phyloP scores from a whole-genome alignment of 768 basidiomycete species.

The Sutorius australiensis region DNA sequence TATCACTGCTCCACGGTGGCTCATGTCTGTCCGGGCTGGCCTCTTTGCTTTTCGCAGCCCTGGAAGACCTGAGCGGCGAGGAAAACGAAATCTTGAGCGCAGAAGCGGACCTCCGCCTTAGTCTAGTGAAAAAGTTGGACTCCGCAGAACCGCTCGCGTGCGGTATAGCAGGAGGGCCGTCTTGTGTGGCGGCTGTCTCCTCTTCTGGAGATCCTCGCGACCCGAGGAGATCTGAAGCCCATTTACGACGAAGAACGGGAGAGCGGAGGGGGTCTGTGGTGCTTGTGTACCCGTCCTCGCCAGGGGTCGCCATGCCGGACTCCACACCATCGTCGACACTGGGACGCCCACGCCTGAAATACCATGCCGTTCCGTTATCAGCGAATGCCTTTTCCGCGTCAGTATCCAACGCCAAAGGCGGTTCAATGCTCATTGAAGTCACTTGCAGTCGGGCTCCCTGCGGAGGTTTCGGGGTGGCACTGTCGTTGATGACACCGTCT shows the following conservation, averaged over 20 bases:
- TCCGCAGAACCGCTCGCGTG: slow-evolving; percentile 17
- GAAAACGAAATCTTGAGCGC: slow-evolving; percentile 38
- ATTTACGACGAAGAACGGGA: slow-evolving; percentile 44
- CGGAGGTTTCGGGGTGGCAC: slow-evolving; percentile 18
- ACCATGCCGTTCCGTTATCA: slow-evolving; percentile 48
- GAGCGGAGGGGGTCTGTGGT: slow-evolving; percentile 39
- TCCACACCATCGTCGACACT: slow-evolving; percentile 20
- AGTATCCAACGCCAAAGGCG: slow-evolving; percentile 69
- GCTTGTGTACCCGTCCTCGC: slow-evolving; percentile 24
- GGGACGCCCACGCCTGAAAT: slow-evolving; percentile 48
- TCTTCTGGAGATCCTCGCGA: slow-evolving; percentile 22
- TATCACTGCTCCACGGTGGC: slow-evolving; percentile 56
- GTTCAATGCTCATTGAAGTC: slow-evolving; percentile 39
- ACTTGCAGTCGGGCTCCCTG: slow-evolving; percentile 17
- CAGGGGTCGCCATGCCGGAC: slow-evolving; percentile 35
- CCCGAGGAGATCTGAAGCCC: slow-evolving; percentile 43
- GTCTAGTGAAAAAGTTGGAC: slow-evolving; percentile 38
- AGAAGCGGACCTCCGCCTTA: slow-evolving; percentile 45
- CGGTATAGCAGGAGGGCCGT: slow-evolving; percentile 2
- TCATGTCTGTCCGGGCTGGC: slow-evolving; percentile 32
- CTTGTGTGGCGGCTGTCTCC: slow-evolving; percentile 11
- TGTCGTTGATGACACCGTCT: slow-evolving; percentile 23
- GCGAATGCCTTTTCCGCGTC: slow-evolving; percentile 73
- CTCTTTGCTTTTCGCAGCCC: slow-evolving; percentile 22
- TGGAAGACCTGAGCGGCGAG: slow-evolving; percentile 20